Evolutionary conservation across 306 rosid genomes (phyloP).

Genomic region (Malus sylvestris): DNA sequence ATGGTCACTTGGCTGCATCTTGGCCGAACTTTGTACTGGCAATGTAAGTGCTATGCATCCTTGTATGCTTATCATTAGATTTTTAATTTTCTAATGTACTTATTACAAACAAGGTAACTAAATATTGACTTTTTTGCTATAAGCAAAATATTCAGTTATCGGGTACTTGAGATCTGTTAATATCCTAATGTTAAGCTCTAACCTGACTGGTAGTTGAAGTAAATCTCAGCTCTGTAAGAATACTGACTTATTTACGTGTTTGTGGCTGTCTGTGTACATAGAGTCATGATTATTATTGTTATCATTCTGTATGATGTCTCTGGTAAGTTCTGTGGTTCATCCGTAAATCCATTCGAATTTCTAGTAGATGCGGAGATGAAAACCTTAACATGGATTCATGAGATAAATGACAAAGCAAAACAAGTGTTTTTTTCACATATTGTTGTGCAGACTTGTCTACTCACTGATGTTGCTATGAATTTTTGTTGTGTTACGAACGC

Average conservation of each 20-base stretch:
- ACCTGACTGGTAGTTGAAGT: not conserved
- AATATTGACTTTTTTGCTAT: not conserved
- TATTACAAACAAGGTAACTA: not conserved
- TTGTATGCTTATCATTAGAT: not conserved
- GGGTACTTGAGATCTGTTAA: not conserved
- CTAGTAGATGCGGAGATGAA: not conserved
- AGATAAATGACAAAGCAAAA: not conserved
- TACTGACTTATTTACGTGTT: not conserved
- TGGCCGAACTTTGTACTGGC: conserved; percentile 98
- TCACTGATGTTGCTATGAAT: not conserved
- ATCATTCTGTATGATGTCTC: not conserved
- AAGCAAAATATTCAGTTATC: not conserved
- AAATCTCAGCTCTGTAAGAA: not conserved
- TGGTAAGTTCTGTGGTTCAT: not conserved
- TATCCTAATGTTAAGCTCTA: not conserved
- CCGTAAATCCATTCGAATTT: not conserved
- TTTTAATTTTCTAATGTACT: not conserved
- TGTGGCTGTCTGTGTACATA: not conserved
- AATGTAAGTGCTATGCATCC: conserved; percentile 54
- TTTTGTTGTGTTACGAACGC: not conserved
- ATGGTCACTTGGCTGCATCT: conserved; percentile 99
- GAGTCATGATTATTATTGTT: not conserved
- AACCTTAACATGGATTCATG: not conserved
- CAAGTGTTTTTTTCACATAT: not conserved
- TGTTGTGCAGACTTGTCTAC: not conserved